A percentile compares a stretch with the other conserved stretches of the same genome.
phyloP scores from a whole-genome alignment of 23 red algal genomes.

The Pyropia haitanensis region DNA sequence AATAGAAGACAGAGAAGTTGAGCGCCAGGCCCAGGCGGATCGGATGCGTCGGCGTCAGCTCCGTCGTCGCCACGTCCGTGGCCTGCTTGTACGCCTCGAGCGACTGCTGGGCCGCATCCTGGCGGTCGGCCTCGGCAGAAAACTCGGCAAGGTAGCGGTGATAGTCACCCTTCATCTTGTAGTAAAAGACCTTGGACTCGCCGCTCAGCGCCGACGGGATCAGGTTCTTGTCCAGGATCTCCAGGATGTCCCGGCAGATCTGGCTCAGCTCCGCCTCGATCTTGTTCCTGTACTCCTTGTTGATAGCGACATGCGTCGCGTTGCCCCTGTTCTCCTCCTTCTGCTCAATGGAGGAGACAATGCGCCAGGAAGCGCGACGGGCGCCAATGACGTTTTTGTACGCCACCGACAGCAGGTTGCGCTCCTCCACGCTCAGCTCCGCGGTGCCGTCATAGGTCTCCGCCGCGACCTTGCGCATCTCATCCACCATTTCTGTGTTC shows the following conservation, averaged over 20 bases:
- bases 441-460: slow-evolving; percentile 49
- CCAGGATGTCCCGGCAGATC: slow-evolving; percentile 94
- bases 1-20: slow-evolving; percentile 99
- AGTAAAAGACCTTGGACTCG: slow-evolving; percentile 89
- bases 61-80: slow-evolving; percentile 81
- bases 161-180: slow-evolving; percentile 98
- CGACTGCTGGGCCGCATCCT: slow-evolving; percentile 66
- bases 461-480: slow-evolving; percentile 92
- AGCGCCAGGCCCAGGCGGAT: slow-evolving; percentile 97
- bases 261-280: slow-evolving; percentile 88
- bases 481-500: slow-evolving; percentile 76
- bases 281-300: slow-evolving; percentile 79
- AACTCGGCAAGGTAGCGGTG: slow-evolving; percentile 98
- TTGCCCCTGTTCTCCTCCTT: slow-evolving; percentile 94
- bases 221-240: slow-evolving; percentile 85
- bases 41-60: slow-evolving; percentile 95
- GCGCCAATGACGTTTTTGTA: slow-evolving; percentile 99
- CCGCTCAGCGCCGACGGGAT: slow-evolving; percentile 91
- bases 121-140: slow-evolving; percentile 51
- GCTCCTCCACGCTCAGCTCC: slow-evolving; percentile 93
- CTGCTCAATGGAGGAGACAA: slow-evolving; percentile 99
- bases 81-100: slow-evolving; percentile 92
- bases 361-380: slow-evolving; percentile 94
- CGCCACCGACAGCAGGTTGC: slow-evolving; percentile 94
- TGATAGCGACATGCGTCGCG: slow-evolving; percentile 75